A percentile compares a stretch with the other conserved stretches of the same genome.
Evolutionary conservation across 805 yeast genomes (phyloP).

Genomic region (Zygoascus flipseniorum): DNA sequence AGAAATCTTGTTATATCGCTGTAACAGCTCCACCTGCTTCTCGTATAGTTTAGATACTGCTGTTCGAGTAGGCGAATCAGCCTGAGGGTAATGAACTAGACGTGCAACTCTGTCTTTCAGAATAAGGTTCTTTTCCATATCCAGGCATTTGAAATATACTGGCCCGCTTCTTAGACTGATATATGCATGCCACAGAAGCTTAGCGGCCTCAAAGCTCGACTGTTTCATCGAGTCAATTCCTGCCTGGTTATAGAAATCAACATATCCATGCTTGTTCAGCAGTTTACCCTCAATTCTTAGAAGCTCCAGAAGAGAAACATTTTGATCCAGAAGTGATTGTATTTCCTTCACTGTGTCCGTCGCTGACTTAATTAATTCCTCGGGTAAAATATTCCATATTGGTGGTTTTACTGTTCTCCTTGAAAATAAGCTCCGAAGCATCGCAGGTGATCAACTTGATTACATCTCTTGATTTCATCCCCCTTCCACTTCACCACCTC

Average conservation of each 20-base stretch:
- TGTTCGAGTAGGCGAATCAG: not conserved
- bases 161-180: not conserved
- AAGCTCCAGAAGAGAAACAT: not conserved
- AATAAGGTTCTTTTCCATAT: not conserved
- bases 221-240: not conserved
- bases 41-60: not conserved
- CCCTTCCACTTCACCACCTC: not conserved
- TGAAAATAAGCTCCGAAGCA: not conserved
- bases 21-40: not conserved
- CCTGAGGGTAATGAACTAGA: not conserved
- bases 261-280: not conserved
- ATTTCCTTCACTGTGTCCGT: not conserved
- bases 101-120: not conserved
- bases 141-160: not conserved
- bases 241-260: not conserved
- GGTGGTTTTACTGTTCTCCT: not conserved
- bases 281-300: not conserved
- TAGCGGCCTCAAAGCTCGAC: not conserved
- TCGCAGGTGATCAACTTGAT: not conserved
- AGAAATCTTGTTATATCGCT: not conserved
- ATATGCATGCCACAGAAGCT: not conserved
- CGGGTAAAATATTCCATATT: not conserved
- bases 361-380: not conserved
- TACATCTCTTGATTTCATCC: not conserved
- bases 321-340: not conserved